A percentile compares a stretch with the other conserved stretches of the same genome.
Conservation (phyloP, 176 grass and related monocot species). For the Carex pumila region DNA sequence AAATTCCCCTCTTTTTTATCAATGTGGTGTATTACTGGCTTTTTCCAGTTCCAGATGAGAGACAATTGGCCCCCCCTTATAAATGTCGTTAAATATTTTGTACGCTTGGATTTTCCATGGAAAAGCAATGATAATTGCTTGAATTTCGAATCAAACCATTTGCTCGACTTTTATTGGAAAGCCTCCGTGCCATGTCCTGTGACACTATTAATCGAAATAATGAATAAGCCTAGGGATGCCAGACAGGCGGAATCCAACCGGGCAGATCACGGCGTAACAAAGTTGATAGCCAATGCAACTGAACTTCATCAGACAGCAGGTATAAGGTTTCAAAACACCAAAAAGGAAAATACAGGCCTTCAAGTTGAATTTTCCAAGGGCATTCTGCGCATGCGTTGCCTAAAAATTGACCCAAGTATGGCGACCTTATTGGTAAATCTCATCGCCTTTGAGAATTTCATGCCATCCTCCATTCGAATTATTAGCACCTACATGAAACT, state of each 20-base stretch:
- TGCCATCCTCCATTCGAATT: too few relatives aligned
- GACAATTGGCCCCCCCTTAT: too few relatives aligned
- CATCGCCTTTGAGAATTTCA: not conserved
- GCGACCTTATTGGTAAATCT: not conserved
- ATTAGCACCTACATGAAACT: not conserved
- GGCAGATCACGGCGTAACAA: not conserved
- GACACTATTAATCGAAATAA: too few relatives aligned
- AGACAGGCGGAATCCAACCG: not conserved
- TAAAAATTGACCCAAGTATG: not conserved
- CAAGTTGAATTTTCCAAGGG: not conserved
- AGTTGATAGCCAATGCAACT: not conserved
- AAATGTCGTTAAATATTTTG: not conserved
- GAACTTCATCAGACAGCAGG: not conserved
- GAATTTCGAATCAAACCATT: not conserved
- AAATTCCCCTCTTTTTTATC: not conserved
- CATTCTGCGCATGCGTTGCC: not conserved
- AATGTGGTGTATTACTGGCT: not conserved
- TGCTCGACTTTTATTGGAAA: slow-evolving; percentile 16
- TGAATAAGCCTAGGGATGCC: too few relatives aligned
- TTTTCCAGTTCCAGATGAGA: not conserved
- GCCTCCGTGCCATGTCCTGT: too few relatives aligned
- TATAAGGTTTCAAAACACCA: not conserved
- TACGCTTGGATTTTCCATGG: not conserved
- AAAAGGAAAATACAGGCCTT: not conserved
- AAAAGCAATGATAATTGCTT: too few relatives aligned